These are phyloP conservation scores for Canavalia ensiformis DNA, from an alignment of 306 rosid genomes.

Conservation along the genomic window DNA sequence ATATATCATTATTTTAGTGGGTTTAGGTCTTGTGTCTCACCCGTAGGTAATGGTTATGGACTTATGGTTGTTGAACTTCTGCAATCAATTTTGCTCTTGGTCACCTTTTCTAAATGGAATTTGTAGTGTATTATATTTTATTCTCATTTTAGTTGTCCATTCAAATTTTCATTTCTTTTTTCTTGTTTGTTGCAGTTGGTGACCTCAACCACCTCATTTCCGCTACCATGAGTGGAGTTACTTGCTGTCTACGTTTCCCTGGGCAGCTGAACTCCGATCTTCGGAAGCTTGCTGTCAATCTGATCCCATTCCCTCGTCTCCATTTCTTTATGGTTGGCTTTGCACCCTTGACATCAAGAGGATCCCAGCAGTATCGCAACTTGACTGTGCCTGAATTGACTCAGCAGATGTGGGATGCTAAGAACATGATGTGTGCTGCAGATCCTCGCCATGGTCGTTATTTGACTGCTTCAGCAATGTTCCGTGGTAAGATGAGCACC, in stretches of 20 bases:
- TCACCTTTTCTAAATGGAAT: conserved; percentile 18
- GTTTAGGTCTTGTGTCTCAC: conserved; percentile 41
- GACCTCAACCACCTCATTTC: conserved; percentile 92
- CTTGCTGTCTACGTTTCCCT: conserved; percentile 88
- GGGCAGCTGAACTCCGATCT: conserved; percentile 83
- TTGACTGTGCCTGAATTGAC: conserved; percentile 65
- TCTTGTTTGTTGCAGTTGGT: conserved; percentile 62
- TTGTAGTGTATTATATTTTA: background rate
- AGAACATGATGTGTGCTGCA: conserved; percentile 87
- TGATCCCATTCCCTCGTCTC: conserved; percentile 89
- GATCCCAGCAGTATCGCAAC: conserved; percentile 86
- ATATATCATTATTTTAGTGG: conserved; percentile 27
- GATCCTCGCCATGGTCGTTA: conserved; percentile 93
- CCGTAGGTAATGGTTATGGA: background rate
- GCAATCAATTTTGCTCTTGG: conserved; percentile 35
- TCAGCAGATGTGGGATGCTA: conserved; percentile 70
- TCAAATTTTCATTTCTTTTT: background rate
- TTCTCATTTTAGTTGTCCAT: conserved; percentile 11
- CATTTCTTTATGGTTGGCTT: conserved; percentile 95
- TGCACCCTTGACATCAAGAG: conserved; percentile 91
- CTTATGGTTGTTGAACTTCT: conserved; percentile 45
- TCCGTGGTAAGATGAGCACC: conserved; percentile 94
- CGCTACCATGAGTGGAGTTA: conserved; percentile 91
- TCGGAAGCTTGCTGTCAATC: conserved; percentile 81
- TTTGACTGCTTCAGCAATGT: conserved; percentile 87